These are phyloP conservation scores for Quercus engelmannii DNA, from an alignment of 306 rosid species.

Conservation along the genomic window DNA sequence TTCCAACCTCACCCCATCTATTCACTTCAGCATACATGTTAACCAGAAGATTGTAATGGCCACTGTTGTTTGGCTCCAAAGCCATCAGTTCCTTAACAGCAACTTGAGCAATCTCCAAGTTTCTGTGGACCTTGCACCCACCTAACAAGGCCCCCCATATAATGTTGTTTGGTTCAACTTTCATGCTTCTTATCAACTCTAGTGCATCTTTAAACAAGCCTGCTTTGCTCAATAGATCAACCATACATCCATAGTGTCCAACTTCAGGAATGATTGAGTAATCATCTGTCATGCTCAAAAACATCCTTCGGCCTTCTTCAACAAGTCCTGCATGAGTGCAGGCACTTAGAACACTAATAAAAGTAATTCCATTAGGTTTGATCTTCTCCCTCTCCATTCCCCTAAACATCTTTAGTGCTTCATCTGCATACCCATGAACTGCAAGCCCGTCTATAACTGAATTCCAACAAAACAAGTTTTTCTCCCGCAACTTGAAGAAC, in stretches of 20 bases:
- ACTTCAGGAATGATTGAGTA: conserved; percentile 49
- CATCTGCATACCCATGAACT: conserved; percentile 52
- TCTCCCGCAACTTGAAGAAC: conserved; percentile 49
- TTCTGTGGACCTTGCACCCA: conserved; percentile 68
- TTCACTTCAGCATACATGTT: conserved; percentile 46
- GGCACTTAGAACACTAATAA: conserved; percentile 63
- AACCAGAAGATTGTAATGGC: no score
- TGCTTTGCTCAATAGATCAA: conserved; percentile 74
- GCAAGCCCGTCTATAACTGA: conserved; percentile 74
- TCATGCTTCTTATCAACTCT: conserved; percentile 58
- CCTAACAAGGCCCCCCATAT: conserved; percentile 83
- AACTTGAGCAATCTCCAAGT: conserved; percentile 49
- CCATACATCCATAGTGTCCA: conserved; percentile 87
- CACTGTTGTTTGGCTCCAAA: no score
- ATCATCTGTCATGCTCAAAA: conserved; percentile 51
- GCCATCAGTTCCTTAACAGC: conserved; percentile 46
- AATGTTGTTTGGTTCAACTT: conserved; percentile 48
- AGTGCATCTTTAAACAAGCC: conserved; percentile 72
- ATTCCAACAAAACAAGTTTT: conserved; percentile 86
- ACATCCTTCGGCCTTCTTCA: conserved; percentile 60
- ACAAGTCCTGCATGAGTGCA: conserved; percentile 12
- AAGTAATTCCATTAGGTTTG: conserved; percentile 67
- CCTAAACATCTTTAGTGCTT: conserved; percentile 54
- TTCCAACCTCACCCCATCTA: conserved; percentile 60
- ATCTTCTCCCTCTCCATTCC: conserved; percentile 57